Evolutionary conservation across 768 basidiomycete species (phyloP).

Genomic region (Lentinula edodes): DNA sequence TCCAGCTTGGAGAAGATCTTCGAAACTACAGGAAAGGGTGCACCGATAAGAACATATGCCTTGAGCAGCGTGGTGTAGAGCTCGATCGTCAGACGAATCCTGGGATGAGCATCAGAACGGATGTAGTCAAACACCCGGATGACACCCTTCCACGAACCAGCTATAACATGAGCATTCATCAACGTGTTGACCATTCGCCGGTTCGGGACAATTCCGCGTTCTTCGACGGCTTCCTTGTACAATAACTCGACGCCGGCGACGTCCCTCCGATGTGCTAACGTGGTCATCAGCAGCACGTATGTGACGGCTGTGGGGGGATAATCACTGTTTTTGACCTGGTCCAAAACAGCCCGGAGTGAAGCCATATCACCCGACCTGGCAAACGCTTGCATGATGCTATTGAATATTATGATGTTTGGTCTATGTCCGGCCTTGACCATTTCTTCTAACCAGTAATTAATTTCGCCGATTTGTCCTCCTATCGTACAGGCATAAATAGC

Average conservation of each 20-base stretch:
- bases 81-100: constrained; percentile 44
- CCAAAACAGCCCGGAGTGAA: constrained; percentile 41
- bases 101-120: constrained; percentile 24
- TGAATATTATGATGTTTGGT: constrained; percentile 55
- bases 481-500: constrained; percentile 52
- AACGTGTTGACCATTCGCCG: constrained; percentile 60
- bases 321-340: constrained; percentile 54
- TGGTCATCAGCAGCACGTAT: constrained; percentile 65
- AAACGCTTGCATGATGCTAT: constrained; percentile 54
- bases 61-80: constrained; percentile 78
- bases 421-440: constrained; percentile 42
- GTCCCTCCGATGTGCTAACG: constrained; percentile 60
- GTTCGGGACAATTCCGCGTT: constrained; percentile 55
- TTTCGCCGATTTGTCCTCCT: constrained; percentile 37
- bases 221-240: constrained; percentile 56
- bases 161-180: constrained; percentile 80
- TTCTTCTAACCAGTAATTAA: constrained; percentile 49
- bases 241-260: constrained; percentile 58
- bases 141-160: constrained; percentile 74
- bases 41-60: constrained; percentile 76
- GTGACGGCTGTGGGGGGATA: constrained; percentile 42
- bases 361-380: constrained; percentile 50
- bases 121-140: constrained; percentile 66
- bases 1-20: constrained; percentile 55
- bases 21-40: constrained; percentile 64